Evolutionary conservation across 2,329 filamentous ascomycete species (phyloP), one percentile per base, ranked within the genome.

Genomic region (Penicillium sumatraense): DNA sequence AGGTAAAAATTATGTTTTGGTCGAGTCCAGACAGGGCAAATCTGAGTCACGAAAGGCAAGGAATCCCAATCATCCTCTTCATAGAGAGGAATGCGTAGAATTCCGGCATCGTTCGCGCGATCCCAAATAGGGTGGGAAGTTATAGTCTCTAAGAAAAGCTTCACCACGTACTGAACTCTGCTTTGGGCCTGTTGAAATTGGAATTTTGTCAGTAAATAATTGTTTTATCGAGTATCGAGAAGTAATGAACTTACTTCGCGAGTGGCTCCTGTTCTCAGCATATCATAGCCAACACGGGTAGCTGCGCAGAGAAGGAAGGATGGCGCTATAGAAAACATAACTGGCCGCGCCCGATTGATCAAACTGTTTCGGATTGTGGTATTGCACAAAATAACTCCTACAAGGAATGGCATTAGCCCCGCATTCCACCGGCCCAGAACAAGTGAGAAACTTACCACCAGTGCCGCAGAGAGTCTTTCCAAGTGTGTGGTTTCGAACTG

Each of bases 321-420:
- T 74, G 87, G 82, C 45, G 85, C 84, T 0, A 85, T 88, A 0
- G 86, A 88, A 70, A 88, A 89, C 36, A 89, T 88, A 27, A 89
- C 72, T 1, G 81, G 82, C 16, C 86, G 81, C 0, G 86, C 86
- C 64, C 89, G 89, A 65, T 89, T 89, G 70, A 89, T 79, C 40
- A 89, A 76, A 56, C 87, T 88, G 0, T 78, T 67, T 5, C 84
- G 75, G 0, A 83, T 79, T 0, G 78, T 71, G 0, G 77, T 68
- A 1, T 84, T n/a, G n/a, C n/a, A n/a, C n/a, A n/a, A n/a, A n/a
- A n/a, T n/a, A n/a, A n/a, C n/a, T n/a, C n/a, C n/a, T 83, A 66
- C 84, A 86, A 0, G 89, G 74, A 1, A 89, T 70, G 2, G 83
- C 75, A n/a, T n/a, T n/a, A n/a, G n/a, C n/a, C n/a, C n/a, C n/a